These are phyloP conservation scores for Phyllostachys edulis DNA, from an alignment of 176 grass and related monocot species.

Conservation along the genomic window DNA sequence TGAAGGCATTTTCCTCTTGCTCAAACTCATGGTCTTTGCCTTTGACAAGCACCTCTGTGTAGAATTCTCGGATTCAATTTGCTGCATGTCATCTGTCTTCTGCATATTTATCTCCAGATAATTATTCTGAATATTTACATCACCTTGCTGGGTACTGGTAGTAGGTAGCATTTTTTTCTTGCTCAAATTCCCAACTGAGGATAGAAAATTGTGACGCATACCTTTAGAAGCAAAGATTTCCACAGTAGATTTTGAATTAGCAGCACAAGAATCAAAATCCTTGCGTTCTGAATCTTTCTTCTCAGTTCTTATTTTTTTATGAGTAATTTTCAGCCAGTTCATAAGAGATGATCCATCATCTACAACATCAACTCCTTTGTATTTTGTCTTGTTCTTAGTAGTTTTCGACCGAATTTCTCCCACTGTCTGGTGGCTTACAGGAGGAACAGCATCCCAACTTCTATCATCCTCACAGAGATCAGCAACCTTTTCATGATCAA, in stretches of 20 bases:
- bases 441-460: constrained; percentile 25
- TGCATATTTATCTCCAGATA: constrained; percentile 16
- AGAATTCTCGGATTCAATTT: constrained; percentile 12
- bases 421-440: constrained; percentile 27
- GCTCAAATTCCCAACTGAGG: constrained; percentile 24
- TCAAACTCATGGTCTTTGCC: constrained; percentile 18
- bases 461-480: constrained; percentile 31
- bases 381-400: constrained; percentile 36
- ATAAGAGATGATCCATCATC: constrained; percentile 70
- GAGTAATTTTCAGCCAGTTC: constrained; percentile 52
- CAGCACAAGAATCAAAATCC: constrained; percentile 38
- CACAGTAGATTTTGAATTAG: constrained; percentile 27
- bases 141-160: constrained; percentile 14
- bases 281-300: constrained; percentile 39
- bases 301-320: constrained; percentile 49
- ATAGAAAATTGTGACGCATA: not conserved
- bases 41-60: constrained; percentile 31
- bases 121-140: constrained; percentile 15
- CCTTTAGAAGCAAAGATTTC: constrained; percentile 22
- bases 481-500: constrained; percentile 29
- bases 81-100: constrained; percentile 13
- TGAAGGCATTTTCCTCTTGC: constrained; percentile 17
- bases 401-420: constrained; percentile 10
- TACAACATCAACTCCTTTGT: constrained; percentile 37
- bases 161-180: constrained; percentile 34